A percentile compares a stretch with the other conserved stretches of the same genome.
These are phyloP conservation scores for Boletus vinaceobasis DNA, from an alignment of 768 basidiomycete species.

Conservation along the genomic window DNA sequence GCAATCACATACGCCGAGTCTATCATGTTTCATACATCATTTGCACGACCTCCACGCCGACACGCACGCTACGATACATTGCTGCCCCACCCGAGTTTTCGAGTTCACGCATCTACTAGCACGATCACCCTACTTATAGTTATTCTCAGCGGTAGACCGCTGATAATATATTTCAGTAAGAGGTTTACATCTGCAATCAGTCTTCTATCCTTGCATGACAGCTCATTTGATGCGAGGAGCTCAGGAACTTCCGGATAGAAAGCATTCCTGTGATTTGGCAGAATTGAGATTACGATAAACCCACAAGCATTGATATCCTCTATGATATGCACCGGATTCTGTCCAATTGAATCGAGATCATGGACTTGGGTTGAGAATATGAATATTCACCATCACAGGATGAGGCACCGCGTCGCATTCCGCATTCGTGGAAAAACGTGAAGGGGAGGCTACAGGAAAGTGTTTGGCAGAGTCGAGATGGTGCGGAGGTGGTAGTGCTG, in stretches of 20 bases:
- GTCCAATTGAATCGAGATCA: neutral
- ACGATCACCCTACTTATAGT: conserved; percentile 23
- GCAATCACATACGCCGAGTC: neutral
- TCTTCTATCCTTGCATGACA: neutral
- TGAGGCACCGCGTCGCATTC: neutral
- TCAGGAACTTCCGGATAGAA: neutral
- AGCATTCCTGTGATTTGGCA: neutral
- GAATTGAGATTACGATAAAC: neutral
- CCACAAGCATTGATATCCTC: neutral
- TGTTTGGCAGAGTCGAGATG: neutral
- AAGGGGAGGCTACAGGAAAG: neutral
- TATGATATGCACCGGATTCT: conserved; percentile 1
- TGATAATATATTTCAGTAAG: conserved; percentile 16
- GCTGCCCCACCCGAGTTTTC: neutral
- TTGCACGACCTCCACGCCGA: conserved; percentile 4
- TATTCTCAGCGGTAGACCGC: conserved; percentile 13
- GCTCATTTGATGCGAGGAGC: neutral
- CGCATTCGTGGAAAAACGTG: neutral
- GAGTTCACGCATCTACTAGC: conserved; percentile 5
- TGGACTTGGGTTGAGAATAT: neutral
- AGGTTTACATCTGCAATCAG: neutral
- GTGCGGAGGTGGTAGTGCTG: neutral
- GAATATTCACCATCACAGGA: neutral
- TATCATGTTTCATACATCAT: neutral
- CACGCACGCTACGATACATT: conserved; percentile 5